Evolutionary conservation across 2,329 filamentous ascomycete genomes (phyloP).

Genomic region (Nemania sp.): DNA sequence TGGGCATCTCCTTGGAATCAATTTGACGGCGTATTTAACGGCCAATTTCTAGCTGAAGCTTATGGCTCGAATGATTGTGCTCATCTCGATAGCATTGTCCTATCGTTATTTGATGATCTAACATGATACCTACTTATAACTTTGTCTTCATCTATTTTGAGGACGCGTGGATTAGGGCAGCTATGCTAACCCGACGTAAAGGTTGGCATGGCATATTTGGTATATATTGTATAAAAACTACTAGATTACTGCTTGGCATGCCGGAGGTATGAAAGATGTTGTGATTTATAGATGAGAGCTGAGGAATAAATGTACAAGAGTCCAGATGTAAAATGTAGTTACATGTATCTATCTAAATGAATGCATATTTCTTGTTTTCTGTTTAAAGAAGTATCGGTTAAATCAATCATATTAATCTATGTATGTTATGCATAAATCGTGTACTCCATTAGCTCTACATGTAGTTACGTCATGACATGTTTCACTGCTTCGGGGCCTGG

Average conservation of each 20-base stretch:
- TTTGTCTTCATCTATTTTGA: neutral
- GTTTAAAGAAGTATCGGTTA: too few species aligned
- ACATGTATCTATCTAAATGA: too few species aligned
- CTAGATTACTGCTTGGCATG: neutral
- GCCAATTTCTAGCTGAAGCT: constrained; percentile 27
- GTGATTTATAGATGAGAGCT: too few species aligned
- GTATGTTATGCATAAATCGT: neutral
- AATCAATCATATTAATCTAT: neutral
- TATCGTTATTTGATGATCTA: constrained; percentile 33
- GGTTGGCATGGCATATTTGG: neutral
- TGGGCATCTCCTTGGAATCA: constrained; percentile 26
- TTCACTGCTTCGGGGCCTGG: constrained; percentile 10
- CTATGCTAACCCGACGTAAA: neutral
- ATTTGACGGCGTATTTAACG: constrained; percentile 25
- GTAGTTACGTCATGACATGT: constrained; percentile 32
- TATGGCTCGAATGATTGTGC: constrained; percentile 29
- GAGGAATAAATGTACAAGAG: too few species aligned
- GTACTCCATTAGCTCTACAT: neutral
- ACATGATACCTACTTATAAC: too few species aligned
- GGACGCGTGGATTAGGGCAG: neutral
- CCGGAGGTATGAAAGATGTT: too few species aligned
- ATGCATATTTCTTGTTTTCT: too few species aligned
- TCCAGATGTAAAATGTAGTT: too few species aligned
- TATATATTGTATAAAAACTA: neutral
- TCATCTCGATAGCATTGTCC: constrained; percentile 29